phyloP scores from a whole-genome alignment of 257 asterid genomes.

The Leonotis leonurus region DNA sequence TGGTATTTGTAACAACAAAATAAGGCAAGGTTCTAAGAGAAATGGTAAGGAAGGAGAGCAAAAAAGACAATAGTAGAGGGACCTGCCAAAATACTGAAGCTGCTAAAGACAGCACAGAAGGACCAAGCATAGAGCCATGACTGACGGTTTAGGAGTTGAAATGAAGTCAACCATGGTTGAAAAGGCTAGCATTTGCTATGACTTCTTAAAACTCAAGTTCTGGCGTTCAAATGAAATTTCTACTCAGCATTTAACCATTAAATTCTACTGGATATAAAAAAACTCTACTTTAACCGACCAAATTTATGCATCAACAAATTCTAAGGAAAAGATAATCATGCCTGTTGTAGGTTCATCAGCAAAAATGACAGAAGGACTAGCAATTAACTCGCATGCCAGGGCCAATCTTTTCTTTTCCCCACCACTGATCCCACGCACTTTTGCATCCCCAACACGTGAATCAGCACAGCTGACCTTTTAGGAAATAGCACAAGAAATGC shows the following conservation, averaged over 20 bases:
- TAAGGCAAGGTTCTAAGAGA: neutral
- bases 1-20: neutral
- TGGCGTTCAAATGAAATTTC: neutral
- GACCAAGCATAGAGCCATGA: too few relatives aligned
- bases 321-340: conserved; percentile 25
- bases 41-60: conserved; percentile 10
- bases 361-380: conserved; percentile 94
- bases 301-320: neutral
- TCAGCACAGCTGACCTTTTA: conserved; percentile 87
- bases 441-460: conserved; percentile 91
- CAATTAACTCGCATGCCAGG: conserved; percentile 94
- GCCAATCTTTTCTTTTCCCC: conserved; percentile 96
- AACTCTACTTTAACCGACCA: neutral
- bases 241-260: neutral
- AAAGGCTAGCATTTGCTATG: too few relatives aligned
- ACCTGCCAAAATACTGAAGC: neutral
- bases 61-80: neutral
- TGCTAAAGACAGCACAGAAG: neutral
- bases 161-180: too few relatives aligned
- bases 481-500: conserved; percentile 19
- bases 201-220: too few relatives aligned
- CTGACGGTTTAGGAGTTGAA: too few relatives aligned
- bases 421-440: conserved; percentile 97
- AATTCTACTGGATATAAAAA: neutral
- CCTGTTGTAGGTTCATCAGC: conserved; percentile 99